Percentiles rank a stretch among this genome's conserved stretches.
Evolutionary conservation across 2,329 filamentous ascomycete species (phyloP).

Genomic region (Ophiosphaerella korrae): DNA sequence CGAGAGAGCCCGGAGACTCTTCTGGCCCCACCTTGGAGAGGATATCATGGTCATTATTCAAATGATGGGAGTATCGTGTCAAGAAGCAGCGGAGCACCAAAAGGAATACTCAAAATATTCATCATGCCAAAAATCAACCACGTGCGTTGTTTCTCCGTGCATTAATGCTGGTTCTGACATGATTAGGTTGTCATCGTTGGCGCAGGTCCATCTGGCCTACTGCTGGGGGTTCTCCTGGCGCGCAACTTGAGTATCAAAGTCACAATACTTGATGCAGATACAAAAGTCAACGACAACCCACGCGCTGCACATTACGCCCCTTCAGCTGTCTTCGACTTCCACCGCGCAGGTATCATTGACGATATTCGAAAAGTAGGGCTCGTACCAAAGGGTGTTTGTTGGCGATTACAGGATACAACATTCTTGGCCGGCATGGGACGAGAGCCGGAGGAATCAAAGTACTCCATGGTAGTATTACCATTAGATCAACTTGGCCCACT

Average conservation of each 20-base stretch:
- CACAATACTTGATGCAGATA: conserved; percentile 61
- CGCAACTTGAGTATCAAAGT: conserved; percentile 57
- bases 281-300: conserved; percentile 62
- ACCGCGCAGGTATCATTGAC: conserved; percentile 64
- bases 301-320: conserved; percentile 67
- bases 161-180: conserved; percentile 8
- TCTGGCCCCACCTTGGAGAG: conserved; percentile 25
- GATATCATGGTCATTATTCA: conserved; percentile 5
- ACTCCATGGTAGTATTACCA: conserved; percentile 39
- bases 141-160: conserved; percentile 17
- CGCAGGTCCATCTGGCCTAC: conserved; percentile 42
- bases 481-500: conserved; percentile 38
- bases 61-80: conserved; percentile 4
- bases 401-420: conserved; percentile 48
- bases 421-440: conserved; percentile 39
- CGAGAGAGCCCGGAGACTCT: conserved; percentile 2
- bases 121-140: conserved; percentile 40
- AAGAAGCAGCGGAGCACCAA: conserved; percentile 8
- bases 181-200: conserved; percentile 37
- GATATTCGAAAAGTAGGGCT: conserved; percentile 53
- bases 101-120: conserved; percentile 3
- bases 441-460: conserved; percentile 33
- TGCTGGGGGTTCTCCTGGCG: conserved; percentile 56
- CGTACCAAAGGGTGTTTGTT: conserved; percentile 50
- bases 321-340: conserved; percentile 62